Percentiles rank a stretch among this genome's conserved stretches.
These are phyloP conservation scores for Saccharomyces hybrid DNA, from an alignment of 1,139 yeast genomes.

Conservation along the genomic window DNA sequence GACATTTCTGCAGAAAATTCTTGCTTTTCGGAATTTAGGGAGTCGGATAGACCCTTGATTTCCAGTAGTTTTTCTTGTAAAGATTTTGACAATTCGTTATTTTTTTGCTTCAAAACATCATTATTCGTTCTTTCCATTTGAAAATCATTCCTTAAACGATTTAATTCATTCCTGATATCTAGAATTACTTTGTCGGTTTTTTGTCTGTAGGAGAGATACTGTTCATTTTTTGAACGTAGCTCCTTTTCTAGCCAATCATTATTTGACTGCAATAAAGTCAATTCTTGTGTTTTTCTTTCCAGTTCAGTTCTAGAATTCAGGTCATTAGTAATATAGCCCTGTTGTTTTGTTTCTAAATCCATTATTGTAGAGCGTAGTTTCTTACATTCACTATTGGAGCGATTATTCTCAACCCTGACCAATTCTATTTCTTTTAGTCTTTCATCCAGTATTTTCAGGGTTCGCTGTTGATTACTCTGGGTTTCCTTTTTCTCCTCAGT, in stretches of 20 bases:
- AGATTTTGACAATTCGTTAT: conserved; percentile 11
- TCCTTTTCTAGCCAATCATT: conserved; percentile 20
- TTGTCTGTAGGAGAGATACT: conserved; percentile 35
- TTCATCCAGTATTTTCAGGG: conserved; percentile 30
- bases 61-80: conserved; percentile 28
- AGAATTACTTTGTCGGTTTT: conserved; percentile 37
- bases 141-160: conserved; percentile 10
- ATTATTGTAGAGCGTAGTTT: conserved; percentile 32
- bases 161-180: not conserved
- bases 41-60: conserved; percentile 43
- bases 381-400: conserved; percentile 6
- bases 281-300: conserved; percentile 36
- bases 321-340: conserved; percentile 31
- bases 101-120: conserved; percentile 9
- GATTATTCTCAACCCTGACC: conserved; percentile 6
- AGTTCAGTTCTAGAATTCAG: conserved; percentile 34
- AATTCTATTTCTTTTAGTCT: conserved; percentile 9
- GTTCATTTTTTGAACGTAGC: conserved; percentile 26
- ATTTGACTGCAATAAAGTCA: conserved; percentile 30
- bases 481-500: conserved; percentile 42
- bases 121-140: conserved; percentile 13
- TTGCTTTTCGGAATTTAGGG: conserved; percentile 41
- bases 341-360: conserved; percentile 35
- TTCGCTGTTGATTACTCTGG: conserved; percentile 28
- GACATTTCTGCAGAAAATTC: conserved; percentile 56